Evolutionary conservation across 1,139 yeast genomes (phyloP).

Genomic region (Hanseniaspora uvarum): DNA sequence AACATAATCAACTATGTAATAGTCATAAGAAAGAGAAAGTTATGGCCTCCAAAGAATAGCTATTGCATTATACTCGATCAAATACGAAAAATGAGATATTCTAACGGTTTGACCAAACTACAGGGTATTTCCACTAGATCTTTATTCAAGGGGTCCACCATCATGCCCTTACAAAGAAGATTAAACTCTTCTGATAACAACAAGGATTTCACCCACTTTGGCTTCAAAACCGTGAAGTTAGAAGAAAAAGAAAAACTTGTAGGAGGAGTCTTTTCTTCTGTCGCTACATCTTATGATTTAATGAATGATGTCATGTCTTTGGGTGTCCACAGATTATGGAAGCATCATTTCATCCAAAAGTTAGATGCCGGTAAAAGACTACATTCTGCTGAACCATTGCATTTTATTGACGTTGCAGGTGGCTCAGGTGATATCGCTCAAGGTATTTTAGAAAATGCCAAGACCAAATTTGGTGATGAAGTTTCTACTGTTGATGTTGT

Average conservation of each 20-base stretch:
- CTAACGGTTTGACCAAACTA: background rate
- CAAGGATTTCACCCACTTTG: conserved; percentile 70
- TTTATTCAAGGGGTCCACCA: background rate
- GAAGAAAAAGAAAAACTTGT: conserved; percentile 80
- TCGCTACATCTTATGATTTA: conserved; percentile 84
- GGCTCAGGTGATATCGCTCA: conserved; percentile 98
- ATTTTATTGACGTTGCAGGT: conserved; percentile 93
- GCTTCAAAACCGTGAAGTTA: conserved; percentile 72
- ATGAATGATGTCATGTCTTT: conserved; percentile 98
- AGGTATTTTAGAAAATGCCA: conserved; percentile 86
- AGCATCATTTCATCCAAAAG: conserved; percentile 74
- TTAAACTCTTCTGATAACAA: conserved; percentile 17
- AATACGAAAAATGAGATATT: background rate
- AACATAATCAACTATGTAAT: no score
- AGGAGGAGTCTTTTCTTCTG: conserved; percentile 83
- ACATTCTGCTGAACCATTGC: conserved; percentile 65
- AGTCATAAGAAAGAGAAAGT: background rate
- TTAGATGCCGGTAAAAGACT: conserved; percentile 92
- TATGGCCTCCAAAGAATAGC: background rate
- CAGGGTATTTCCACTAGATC: background rate
- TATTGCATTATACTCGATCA: background rate
- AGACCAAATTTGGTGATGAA: conserved; percentile 62
- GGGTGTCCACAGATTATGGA: conserved; percentile 94
- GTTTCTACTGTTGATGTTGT: conserved; percentile 78
- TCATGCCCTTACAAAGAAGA: conserved; percentile 8